Conservation (phyloP, 768 basidiomycete genomes). For the Rubroboletus satanas region DNA sequence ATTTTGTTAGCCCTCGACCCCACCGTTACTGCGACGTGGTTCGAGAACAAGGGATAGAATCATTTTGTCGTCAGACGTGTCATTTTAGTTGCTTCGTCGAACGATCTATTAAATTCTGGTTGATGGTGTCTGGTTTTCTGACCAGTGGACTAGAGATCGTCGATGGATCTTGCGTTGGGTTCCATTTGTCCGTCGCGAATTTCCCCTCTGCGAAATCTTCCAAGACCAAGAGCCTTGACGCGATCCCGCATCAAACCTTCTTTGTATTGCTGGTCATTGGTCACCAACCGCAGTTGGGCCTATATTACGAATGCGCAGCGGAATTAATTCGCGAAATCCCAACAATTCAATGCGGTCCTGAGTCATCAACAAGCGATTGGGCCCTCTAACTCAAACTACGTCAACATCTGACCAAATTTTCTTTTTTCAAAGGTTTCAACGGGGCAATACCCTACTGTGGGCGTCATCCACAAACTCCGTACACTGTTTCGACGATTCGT, state of each 20-base stretch:
- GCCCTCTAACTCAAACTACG: constrained; percentile 40
- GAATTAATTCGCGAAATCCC: constrained; percentile 56
- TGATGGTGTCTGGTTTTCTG: constrained; percentile 40
- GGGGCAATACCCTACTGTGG: constrained; percentile 38
- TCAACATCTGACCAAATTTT: constrained; percentile 48
- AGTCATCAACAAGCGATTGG: constrained; percentile 48
- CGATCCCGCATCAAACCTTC: constrained; percentile 45
- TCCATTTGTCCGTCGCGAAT: constrained; percentile 43
- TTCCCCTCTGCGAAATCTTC: constrained; percentile 50
- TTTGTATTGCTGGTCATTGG: constrained; percentile 51
- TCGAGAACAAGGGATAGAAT: constrained; percentile 48
- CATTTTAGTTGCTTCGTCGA: constrained; percentile 48
- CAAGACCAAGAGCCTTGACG: constrained; percentile 38
- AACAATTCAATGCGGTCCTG: constrained; percentile 52
- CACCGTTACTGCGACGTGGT: constrained; percentile 44
- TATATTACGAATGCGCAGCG: constrained; percentile 53
- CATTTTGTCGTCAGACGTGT: constrained; percentile 45
- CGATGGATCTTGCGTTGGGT: constrained; percentile 54
- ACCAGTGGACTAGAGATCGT: constrained; percentile 53
- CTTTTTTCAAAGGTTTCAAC: constrained; percentile 54
- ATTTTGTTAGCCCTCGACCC: constrained; percentile 46
- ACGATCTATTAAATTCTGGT: constrained; percentile 61
- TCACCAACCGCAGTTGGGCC: constrained; percentile 48
- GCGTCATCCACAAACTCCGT: constrained; percentile 54
- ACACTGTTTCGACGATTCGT: constrained; percentile 58